A percentile compares a stretch with the other conserved stretches of the same genome.
Evolutionary conservation across 768 basidiomycete species (phyloP).

Genomic region (Termitomyces sp.): DNA sequence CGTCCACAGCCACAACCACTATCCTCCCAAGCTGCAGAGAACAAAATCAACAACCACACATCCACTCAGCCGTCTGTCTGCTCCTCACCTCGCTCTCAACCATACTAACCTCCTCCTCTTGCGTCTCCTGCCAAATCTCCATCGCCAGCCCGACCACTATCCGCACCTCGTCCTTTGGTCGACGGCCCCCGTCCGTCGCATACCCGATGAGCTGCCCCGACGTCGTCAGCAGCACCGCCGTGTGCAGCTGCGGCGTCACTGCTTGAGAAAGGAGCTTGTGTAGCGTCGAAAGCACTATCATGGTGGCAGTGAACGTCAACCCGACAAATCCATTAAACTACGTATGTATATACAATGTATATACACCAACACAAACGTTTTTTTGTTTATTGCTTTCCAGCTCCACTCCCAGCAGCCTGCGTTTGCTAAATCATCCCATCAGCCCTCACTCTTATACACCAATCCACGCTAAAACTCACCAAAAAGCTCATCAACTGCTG

Average conservation of each 20-base stretch:
- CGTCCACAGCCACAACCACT: slow-evolving; percentile 61
- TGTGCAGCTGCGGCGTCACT: slow-evolving; percentile 61
- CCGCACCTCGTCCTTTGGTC: slow-evolving; percentile 67
- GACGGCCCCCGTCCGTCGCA: slow-evolving; percentile 47
- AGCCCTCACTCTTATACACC: background rate
- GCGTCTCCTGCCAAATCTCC: slow-evolving; percentile 78
- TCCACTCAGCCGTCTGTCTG: background rate
- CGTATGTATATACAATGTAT: background rate
- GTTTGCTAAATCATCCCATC: slow-evolving; percentile 25
- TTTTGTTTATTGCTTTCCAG: slow-evolving; percentile 8
- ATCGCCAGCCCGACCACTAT: slow-evolving; percentile 68
- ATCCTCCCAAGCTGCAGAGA: slow-evolving; percentile 60
- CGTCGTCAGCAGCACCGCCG: slow-evolving; percentile 66
- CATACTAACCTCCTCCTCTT: slow-evolving; percentile 63
- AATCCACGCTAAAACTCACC: slow-evolving; percentile 33
- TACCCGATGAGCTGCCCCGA: slow-evolving; percentile 72
- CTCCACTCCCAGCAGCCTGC: slow-evolving; percentile 22
- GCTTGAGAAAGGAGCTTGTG: slow-evolving; percentile 63
- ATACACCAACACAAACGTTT: background rate
- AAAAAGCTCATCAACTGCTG: slow-evolving; percentile 70
- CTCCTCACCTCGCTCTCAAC: slow-evolving; percentile 73
- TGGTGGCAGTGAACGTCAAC: slow-evolving; percentile 22
- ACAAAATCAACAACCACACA: background rate
- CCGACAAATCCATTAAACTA: background rate
- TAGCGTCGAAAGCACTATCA: slow-evolving; percentile 69